Base-by-base conservation (phyloP, 2,329 filamentous ascomycete genomes). In the Raffaelea albimanens region DNA sequence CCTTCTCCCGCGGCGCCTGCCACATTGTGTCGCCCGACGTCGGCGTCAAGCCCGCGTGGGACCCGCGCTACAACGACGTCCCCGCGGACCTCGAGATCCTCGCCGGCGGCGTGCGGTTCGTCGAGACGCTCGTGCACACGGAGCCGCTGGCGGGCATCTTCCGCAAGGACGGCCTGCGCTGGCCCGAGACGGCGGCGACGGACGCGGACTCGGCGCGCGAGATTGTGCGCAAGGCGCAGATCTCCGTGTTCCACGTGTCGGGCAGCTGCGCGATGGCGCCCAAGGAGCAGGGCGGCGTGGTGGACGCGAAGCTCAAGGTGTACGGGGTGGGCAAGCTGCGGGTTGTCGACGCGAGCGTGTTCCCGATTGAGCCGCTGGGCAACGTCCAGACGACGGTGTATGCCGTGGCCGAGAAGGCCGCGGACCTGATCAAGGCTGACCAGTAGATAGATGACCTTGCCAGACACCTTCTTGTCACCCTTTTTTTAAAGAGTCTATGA, bases 1-100 rank as follows among this genome's bases (percentile, higher is more conserved):
- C 77, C 0, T 72, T 74, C 54, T 76, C 72, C 2, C 69, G 76
- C 1, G 78, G 78, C 7, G 65, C 67, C 31, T 70, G 78, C 48
- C 78, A 80, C 60, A 73, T 80, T 49, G 60, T 59, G 5, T 67
- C 66, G 2, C 46, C 65, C 1, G 64, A 68, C 38, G 61, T 67
- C 3, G 56, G 60, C 16, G 66, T 67, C 16, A 60, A 65, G 22
- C 67, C 70, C 1, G 65, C 72, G 20, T 74, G 79, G 50, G 70
- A 78, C 50, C 72, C 73, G 21, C 69, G 70, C 33, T 78, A 70
- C 60, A 69, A 79, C 52, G 39, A 36, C 4, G 33, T 41, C 20
- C 23, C 18, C 11, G 34, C 44, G 9, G 49, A 48, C 19, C 43
- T 44, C 20, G 47, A 47, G 40, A 40, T 42, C 1, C 54, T 53